Conservation (phyloP, 306 rosid species). For the Cucumis sativus region Cucumber_9930_V3 NC_026657.2:404001-404500, state of each 20-base stretch:
- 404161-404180: background rate
- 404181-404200: constrained; percentile 11
- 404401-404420: background rate
- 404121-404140: constrained; percentile 11
- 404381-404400: constrained; percentile 24
- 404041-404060: constrained; percentile 6
- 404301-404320: constrained; percentile 14
- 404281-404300: constrained; percentile 4
- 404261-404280: background rate
- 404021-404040: constrained; percentile 6
- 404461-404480: background rate
- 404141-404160: constrained; percentile 8
- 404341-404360: background rate
- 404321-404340: background rate
- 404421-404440: background rate
- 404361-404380: constrained; percentile 29
- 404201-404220: background rate
- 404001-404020: background rate
- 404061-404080: constrained; percentile 1
- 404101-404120: background rate
- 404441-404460: background rate
- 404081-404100: constrained; percentile 16
- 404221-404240: constrained; percentile 4
- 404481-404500: background rate
- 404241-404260: constrained; percentile 5